Conservation (phyloP, 805 yeast species). For the Brettanomyces anomalus region DNA sequence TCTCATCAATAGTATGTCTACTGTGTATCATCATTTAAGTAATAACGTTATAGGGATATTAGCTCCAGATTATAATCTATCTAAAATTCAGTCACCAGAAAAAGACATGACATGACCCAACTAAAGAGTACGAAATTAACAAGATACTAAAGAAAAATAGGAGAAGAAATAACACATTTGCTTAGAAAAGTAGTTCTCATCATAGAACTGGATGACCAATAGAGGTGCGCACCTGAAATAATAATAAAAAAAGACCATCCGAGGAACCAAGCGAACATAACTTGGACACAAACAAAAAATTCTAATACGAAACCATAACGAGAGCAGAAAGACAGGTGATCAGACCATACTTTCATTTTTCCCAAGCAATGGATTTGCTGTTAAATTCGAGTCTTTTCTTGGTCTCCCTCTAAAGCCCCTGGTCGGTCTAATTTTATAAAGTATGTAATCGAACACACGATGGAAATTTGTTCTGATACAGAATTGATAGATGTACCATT, state of each 20-base stretch:
- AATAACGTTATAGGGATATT: no score
- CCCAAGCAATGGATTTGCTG: constrained; percentile 14
- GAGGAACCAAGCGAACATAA: no score
- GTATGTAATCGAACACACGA: neutral
- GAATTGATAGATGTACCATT: constrained; percentile 2
- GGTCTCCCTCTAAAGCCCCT: constrained; percentile 13
- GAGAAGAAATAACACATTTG: neutral
- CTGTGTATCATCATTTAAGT: neutral
- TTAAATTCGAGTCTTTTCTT: constrained; percentile 50
- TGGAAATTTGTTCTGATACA: neutral
- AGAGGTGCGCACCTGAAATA: no score
- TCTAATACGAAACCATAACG: neutral
- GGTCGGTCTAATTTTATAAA: neutral
- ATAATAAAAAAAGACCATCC: no score
- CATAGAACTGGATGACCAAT: no score
- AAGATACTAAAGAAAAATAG: neutral
- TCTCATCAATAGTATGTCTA: no score
- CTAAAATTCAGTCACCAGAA: no score
- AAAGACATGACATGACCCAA: no score
- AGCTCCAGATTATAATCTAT: no score
- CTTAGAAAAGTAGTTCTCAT: no score
- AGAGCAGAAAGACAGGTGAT: neutral
- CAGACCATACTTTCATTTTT: constrained; percentile 1
- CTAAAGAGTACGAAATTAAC: no score
- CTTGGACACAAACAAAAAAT: no score